These are phyloP conservation scores for Fusarium kyushuense DNA, from an alignment of 2,329 filamentous ascomycete species.

Conservation along the genomic window DNA sequence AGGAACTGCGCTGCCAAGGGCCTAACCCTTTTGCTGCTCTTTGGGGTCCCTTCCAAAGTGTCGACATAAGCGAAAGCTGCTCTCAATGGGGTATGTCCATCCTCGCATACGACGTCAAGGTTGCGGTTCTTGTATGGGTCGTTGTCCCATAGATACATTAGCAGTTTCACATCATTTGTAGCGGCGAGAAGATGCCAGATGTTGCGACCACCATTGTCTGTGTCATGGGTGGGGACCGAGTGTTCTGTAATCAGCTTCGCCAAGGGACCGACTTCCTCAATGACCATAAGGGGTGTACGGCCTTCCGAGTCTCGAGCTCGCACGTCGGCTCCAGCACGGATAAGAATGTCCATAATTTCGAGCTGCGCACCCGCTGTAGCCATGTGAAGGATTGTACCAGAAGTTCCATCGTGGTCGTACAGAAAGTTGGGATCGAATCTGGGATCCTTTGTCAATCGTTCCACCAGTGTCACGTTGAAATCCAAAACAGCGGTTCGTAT, in stretches of 20 bases:
- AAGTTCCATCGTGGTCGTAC: slow-evolving; percentile 15
- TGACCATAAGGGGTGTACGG: slow-evolving; percentile 54
- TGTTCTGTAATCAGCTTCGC: slow-evolving; percentile 45
- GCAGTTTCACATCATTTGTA: slow-evolving; percentile 48
- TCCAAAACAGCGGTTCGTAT: slow-evolving; percentile 47
- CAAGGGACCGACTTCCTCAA: slow-evolving; percentile 47
- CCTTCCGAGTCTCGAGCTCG: slow-evolving; percentile 45
- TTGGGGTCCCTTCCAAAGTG: slow-evolving; percentile 2
- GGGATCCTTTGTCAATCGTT: slow-evolving; percentile 48
- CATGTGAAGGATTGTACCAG: slow-evolving; percentile 50
- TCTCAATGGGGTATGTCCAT: slow-evolving; percentile 50
- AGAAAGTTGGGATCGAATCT: slow-evolving; percentile 50
- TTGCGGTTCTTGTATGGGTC: slow-evolving; percentile 50
- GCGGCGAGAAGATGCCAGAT: slow-evolving; percentile 56
- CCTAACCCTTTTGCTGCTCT: background rate
- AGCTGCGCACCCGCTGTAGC: slow-evolving; percentile 46
- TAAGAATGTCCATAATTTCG: slow-evolving; percentile 48
- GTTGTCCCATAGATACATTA: slow-evolving; percentile 49
- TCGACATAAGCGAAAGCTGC: slow-evolving; percentile 48
- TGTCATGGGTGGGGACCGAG: slow-evolving; percentile 47
- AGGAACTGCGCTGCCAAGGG: slow-evolving; percentile 36
- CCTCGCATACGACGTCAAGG: slow-evolving; percentile 36
- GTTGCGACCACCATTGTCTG: slow-evolving; percentile 50
- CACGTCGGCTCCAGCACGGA: slow-evolving; percentile 47
- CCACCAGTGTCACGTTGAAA: slow-evolving; percentile 40